Percentiles rank a stretch among this genome's conserved stretches.
Evolutionary conservation across 140 eudicot genomes (phyloP).

Genomic region (Senecio squalidus): DNA sequence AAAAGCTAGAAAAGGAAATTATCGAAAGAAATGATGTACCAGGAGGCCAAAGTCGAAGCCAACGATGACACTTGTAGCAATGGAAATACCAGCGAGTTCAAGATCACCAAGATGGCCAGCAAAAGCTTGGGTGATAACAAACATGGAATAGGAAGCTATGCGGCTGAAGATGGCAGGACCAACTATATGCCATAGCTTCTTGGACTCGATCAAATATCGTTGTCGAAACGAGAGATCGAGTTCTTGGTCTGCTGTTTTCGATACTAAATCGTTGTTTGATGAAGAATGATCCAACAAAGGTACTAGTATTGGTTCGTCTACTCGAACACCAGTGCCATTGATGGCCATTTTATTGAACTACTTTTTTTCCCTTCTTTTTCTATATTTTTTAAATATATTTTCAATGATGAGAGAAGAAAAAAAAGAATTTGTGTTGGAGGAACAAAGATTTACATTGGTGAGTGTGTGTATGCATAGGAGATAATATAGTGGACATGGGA

Average conservation of each 20-base stretch:
- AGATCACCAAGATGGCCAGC: constrained; percentile 78
- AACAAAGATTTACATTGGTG: constrained; percentile 22
- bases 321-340: constrained; percentile 21
- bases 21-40: constrained; percentile 22
- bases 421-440: constrained; percentile 5
- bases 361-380: neutral
- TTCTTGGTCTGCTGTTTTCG: constrained; percentile 13
- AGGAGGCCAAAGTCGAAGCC: constrained; percentile 71
- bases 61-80: constrained; percentile 45
- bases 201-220: constrained; percentile 45
- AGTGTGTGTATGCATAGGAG: neutral
- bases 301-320: constrained; percentile 31
- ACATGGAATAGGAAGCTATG: constrained; percentile 57
- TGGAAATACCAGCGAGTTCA: constrained; percentile 67
- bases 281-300: constrained; percentile 51
- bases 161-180: constrained; percentile 77
- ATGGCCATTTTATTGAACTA: constrained; percentile 24
- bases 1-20: neutral
- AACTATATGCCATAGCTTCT: constrained; percentile 62
- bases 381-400: neutral
- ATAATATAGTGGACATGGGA: neutral
- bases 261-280: constrained; percentile 19
- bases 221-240: constrained; percentile 14
- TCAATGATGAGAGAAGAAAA: neutral
- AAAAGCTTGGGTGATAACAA: constrained; percentile 53